Evolutionary conservation across 164 flowering plant species (phyloP), one percentile per base, ranked within the genome.

Genomic region (Liriodendron chinense): DNA sequence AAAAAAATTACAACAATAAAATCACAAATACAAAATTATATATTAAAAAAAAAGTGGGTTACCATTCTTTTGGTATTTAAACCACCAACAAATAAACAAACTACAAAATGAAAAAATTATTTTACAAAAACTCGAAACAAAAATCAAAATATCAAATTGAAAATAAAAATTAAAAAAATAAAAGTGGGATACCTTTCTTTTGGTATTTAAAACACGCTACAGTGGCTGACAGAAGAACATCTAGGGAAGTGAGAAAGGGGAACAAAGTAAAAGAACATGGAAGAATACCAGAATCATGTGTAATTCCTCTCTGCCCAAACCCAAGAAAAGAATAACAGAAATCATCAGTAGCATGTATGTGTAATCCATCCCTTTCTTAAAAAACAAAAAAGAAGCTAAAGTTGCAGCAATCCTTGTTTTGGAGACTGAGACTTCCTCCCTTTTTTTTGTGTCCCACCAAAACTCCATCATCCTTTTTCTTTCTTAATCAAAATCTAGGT

Each of bases 161-260:
- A 34, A 34, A 0, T 2, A 34, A 34, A 34, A 34, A 34, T 28
- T 28, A 28, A 34, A 2, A 34, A 53, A 53, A 53, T 12, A 16
- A 53, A 53, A 53, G 59, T 53, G 4, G 20, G 69, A 67, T 69
- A 50, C 66, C 84, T 85, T 80, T 80, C 56, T 71, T 75, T 77
- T 76, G 74, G 67, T 70, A 75, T 67, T 72, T 63, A 62, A 74
- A 65, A 24, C 22, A n/a, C 63, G 28, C 50, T 74, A 71, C 73
- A 68, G 34, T 23, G 49, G 50, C 70, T 62, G 70, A 75, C 77
- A 78, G 85, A 80, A 73, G 98, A 89, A 90, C 90, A 87, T 90
- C 91, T 93, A 75, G 96, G 94, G 89, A 88, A 89, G 86, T 78
- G 98, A 81, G 92, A 92, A 91, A 94, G 91, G 77, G 82, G 75